Base-by-base conservation (phyloP, 1,284 basidiomycete species). In the Boletus sp. region DNA sequence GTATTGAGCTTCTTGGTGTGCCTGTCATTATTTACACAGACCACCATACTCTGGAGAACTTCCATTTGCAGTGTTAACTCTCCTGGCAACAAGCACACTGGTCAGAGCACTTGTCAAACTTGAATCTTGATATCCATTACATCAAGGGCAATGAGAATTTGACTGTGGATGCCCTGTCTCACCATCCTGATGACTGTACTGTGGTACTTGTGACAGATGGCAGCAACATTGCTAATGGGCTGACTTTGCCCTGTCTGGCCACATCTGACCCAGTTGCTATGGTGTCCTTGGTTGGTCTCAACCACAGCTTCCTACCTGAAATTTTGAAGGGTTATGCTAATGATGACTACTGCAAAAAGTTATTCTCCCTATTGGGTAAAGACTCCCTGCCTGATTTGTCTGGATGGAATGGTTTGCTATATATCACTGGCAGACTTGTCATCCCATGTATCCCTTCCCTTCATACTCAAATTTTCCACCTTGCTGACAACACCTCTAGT, bases 1-100 rank as follows among this genome's bases (percentile, higher is more conserved):
- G 68, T 0, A 50, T 63, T 0, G 68, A 77, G 21, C 65, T 82
- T 0, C 46, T 81, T 0, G 78, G 78, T 1, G 48, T 59, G 0
- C 79, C n/a, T 1, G n/a, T 56, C 1, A n/a, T 21, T 3, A n/a
- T 56, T 2, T 56, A 30, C 23, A 50, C 55, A 1, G 37, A 56
- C 16, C 47, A 56, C 11, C 14, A 27, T 1, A 50, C 47, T 4
- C 9, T 56, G 2, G 2, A 50, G 13, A 38, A 50, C 10, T 56
- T 56, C 16, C 1, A 5, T 1, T 2, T 10, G 1, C 47, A 83
- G 52, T 52, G 64, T 4, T 68, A 79, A 17, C 65, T 82, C 0
- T 78, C 76, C 0, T 50, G 65, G 1, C 16, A n/a, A 1, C 55
- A 56, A 23, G 55, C 55, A 4, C 16, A 11, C 0, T 56, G 55